These are phyloP conservation scores for Phytophthora sp. DNA, from an alignment of 352 stramenopile genomes.

Conservation along the genomic window DNA sequence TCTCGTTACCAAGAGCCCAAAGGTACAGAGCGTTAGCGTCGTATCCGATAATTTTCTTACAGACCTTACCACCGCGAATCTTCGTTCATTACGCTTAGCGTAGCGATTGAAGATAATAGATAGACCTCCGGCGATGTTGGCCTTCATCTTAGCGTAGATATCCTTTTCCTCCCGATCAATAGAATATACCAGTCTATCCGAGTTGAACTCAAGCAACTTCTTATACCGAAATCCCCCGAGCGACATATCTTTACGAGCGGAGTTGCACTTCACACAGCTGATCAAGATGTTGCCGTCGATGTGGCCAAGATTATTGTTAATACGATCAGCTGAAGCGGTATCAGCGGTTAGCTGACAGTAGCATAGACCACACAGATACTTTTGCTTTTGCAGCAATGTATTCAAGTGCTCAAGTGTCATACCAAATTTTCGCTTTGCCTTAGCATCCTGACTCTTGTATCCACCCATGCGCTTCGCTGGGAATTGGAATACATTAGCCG, in stretches of 20 bases:
- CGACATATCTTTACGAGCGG: constrained; percentile 6
- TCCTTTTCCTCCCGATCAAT: constrained; percentile 6
- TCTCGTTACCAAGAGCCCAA: neutral
- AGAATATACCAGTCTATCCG: constrained; percentile 1
- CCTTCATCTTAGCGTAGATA: constrained; percentile 15
- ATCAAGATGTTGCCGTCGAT: constrained; percentile 12
- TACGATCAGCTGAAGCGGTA: constrained; percentile 29
- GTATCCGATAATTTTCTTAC: constrained; percentile 8
- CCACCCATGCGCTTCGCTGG: too few species aligned
- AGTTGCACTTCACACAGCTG: constrained; percentile 1
- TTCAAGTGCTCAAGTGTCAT: too few species aligned
- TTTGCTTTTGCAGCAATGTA: too few species aligned
- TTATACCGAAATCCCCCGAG: constrained; percentile 1
- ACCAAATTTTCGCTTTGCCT: too few species aligned
- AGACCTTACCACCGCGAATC: neutral
- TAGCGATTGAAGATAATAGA: constrained; percentile 8
- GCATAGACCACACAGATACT: too few species aligned
- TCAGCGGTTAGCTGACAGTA: too few species aligned
- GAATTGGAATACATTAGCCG: too few species aligned
- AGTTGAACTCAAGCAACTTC: constrained; percentile 3
- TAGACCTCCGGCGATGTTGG: constrained; percentile 11
- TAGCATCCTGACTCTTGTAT: too few species aligned
- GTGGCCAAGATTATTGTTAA: constrained; percentile 14
- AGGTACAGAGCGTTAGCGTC: too few species aligned
- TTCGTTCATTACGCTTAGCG: constrained; percentile 3